These are phyloP conservation scores for Boehmeria nivea DNA, from an alignment of 306 rosid species.

Conservation along the genomic window DNA sequence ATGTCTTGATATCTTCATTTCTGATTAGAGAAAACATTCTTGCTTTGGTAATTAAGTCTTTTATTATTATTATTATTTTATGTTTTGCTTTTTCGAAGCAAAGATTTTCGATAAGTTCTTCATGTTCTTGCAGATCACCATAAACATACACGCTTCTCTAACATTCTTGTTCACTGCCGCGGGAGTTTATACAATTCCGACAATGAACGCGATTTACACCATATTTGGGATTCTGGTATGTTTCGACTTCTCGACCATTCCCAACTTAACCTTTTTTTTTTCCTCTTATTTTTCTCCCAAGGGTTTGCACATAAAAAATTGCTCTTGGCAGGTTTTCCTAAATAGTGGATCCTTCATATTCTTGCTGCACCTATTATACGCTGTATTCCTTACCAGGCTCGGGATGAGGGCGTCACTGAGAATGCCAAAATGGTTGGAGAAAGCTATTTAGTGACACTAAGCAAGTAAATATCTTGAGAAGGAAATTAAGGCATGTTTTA, in stretches of 20 bases:
- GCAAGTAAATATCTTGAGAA: neutral
- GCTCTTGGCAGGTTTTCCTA: conserved; percentile 49
- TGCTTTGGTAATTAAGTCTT: conserved; percentile 57
- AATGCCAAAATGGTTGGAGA: conserved; percentile 91
- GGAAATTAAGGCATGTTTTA: too few species aligned
- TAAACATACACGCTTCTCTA: conserved; percentile 90
- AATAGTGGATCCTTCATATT: conserved; percentile 71
- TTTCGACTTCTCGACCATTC: neutral
- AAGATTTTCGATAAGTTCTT: neutral
- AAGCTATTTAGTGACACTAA: conserved; percentile 28
- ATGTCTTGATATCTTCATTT: conserved; percentile 75
- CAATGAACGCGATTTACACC: conserved; percentile 65
- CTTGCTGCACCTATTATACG: conserved; percentile 81
- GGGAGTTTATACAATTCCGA: conserved; percentile 61
- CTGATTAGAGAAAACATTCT: conserved; percentile 89
- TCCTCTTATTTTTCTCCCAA: neutral
- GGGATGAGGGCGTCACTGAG: conserved; percentile 79
- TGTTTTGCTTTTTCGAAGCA: neutral
- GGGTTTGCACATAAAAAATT: neutral
- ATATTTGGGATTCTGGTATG: conserved; percentile 69
- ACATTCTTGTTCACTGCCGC: conserved; percentile 73
- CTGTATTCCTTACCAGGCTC: conserved; percentile 74
- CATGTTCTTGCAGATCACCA: conserved; percentile 65
- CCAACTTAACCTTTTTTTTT: neutral
- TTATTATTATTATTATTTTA: neutral